Conservation (phyloP, 1,139 yeast species). For the Magnusiomyces paraingens region DNA sequence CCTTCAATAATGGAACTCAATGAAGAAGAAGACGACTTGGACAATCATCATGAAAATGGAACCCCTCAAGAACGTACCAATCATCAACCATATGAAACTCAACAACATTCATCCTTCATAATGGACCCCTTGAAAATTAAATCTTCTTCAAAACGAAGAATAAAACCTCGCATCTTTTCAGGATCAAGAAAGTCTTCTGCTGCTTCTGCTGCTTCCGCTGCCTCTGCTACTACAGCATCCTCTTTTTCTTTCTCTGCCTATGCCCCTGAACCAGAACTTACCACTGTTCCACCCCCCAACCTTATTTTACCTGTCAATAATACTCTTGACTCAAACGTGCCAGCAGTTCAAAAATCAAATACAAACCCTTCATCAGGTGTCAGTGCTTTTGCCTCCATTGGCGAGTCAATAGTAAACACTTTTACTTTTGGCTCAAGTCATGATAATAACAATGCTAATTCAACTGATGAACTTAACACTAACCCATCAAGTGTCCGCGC, state of each 20-base stretch:
- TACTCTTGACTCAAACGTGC: neutral
- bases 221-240: neutral
- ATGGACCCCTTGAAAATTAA: too few relatives aligned
- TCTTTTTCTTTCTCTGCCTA: neutral
- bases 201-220: too few relatives aligned
- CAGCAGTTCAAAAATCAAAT: neutral
- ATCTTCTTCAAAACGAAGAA: too few relatives aligned
- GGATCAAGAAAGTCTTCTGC: too few relatives aligned
- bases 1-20: too few relatives aligned
- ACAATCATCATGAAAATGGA: too few relatives aligned
- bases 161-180: too few relatives aligned
- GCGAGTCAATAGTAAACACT: slow-evolving; percentile 1
- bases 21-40: too few relatives aligned
- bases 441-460: neutral
- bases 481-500: neutral
- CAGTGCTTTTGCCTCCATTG: neutral
- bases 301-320: neutral
- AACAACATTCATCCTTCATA: too few relatives aligned
- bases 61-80: too few relatives aligned
- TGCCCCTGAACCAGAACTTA: neutral
- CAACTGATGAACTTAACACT: neutral
- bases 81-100: too few relatives aligned
- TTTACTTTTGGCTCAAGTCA: neutral
- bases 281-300: neutral
- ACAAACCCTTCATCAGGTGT: neutral